Evolutionary conservation across 345 rosid species (phyloP).

Genomic region (Lenwebbia sp.): DNA sequence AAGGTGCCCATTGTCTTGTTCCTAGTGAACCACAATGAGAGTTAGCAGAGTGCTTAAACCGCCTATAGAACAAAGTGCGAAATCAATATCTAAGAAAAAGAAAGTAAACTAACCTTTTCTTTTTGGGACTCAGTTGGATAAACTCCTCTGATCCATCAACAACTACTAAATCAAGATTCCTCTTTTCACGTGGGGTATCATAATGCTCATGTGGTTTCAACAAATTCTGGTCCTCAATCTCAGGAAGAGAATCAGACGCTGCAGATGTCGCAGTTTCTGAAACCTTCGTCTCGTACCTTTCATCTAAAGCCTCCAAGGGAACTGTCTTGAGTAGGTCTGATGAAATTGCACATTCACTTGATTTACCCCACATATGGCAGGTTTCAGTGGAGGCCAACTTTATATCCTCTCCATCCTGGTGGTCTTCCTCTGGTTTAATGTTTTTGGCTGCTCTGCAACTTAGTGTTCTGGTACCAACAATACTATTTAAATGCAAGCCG

Average conservation of each 20-base stretch:
- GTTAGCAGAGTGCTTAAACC: not conserved
- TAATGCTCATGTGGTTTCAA: slow-evolving; percentile 7
- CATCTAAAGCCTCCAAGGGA: slow-evolving; percentile 6
- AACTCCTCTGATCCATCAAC: slow-evolving; percentile 21
- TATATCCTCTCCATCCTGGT: not conserved
- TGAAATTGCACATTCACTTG: not conserved
- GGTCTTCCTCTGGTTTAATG: slow-evolving; percentile 3
- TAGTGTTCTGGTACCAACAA: slow-evolving; percentile 17
- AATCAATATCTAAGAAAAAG: not conserved
- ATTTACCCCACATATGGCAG: not conserved
- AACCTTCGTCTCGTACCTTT: slow-evolving; percentile 9
- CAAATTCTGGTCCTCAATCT: slow-evolving; percentile 7
- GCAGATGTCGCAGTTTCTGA: slow-evolving; percentile 7
- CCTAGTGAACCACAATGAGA: slow-evolving; percentile 14
- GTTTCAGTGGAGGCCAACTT: not conserved
- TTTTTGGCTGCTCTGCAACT: slow-evolving; percentile 9
- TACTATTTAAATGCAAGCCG: slow-evolving; percentile 52
- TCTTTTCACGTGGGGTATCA: slow-evolving; percentile 14
- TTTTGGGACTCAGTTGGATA: slow-evolving; percentile 29
- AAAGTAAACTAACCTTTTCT: slow-evolving; percentile 24
- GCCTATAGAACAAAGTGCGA: not conserved
- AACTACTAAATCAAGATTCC: slow-evolving; percentile 17
- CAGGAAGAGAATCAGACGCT: slow-evolving; percentile 12
- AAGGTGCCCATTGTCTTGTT: slow-evolving; percentile 20
- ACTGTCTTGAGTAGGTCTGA: slow-evolving; percentile 8